Conservation (phyloP, 192 early-diverging fungal species). For the Entomortierella beljakovae region DNA sequence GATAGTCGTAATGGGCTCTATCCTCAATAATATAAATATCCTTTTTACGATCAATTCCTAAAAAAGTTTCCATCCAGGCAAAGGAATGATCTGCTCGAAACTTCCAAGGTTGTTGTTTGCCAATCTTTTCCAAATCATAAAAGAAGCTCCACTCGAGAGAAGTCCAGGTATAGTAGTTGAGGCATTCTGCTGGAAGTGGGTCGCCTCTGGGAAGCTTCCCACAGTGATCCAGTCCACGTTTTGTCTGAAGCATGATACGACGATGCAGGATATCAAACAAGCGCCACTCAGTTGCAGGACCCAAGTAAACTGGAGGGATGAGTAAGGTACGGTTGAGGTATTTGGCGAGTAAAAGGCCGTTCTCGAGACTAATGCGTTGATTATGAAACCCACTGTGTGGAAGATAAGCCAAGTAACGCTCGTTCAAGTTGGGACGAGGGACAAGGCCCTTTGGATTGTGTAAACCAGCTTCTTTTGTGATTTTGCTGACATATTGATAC, state of each 20-base stretch:
- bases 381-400: conserved; percentile 69
- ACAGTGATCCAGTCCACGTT: conserved; percentile 66
- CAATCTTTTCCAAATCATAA: conserved; percentile 59
- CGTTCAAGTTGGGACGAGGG: conserved; percentile 29
- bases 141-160: conserved; percentile 68
- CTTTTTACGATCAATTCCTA: conserved; percentile 52
- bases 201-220: conserved; percentile 37
- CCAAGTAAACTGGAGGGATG: conserved; percentile 61
- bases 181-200: conserved; percentile 63
- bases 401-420: conserved; percentile 65
- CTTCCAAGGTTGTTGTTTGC: conserved; percentile 49
- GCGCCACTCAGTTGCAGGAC: conserved; percentile 65
- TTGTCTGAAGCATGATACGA: conserved; percentile 63
- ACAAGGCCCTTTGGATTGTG: conserved; percentile 20
- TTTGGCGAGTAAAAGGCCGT: conserved; percentile 64
- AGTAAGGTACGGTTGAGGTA: conserved; percentile 67
- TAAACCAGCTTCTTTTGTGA: neutral
- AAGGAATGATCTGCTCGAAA: conserved; percentile 59
- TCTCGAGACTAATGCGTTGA: conserved; percentile 66
- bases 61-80: conserved; percentile 59
- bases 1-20: conserved; percentile 61
- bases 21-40: conserved; percentile 63
- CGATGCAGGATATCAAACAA: conserved; percentile 60
- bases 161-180: conserved; percentile 68
- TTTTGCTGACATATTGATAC: conserved; percentile 32